These are phyloP conservation scores for Sclerotinia trifoliorum DNA, from an alignment of 2,329 filamentous ascomycete species.

Conservation along the genomic window DNA sequence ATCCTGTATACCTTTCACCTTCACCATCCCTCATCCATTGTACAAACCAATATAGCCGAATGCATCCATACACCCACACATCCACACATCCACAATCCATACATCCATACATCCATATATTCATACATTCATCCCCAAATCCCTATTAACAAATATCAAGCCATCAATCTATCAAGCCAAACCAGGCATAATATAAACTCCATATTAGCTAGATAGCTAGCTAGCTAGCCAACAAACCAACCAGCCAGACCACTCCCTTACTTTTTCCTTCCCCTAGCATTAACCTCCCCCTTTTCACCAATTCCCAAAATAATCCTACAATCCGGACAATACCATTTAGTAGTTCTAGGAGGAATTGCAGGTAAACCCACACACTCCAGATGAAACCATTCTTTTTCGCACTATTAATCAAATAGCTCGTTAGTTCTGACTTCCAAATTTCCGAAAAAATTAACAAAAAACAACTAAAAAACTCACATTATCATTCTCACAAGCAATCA, in stretches of 20 bases:
- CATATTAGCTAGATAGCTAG: not conserved
- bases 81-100: not conserved
- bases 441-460: not conserved
- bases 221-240: not conserved
- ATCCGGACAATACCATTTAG: conserved; percentile 83
- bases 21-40: too few species aligned
- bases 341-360: conserved; percentile 66
- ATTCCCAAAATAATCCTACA: conserved; percentile 64
- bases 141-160: not conserved
- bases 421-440: not conserved
- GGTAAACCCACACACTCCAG: conserved; percentile 71
- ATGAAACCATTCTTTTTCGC: conserved; percentile 84
- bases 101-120: too few species aligned
- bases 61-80: too few species aligned
- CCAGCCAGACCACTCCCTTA: conserved; percentile 21
- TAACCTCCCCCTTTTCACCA: conserved; percentile 63
- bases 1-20: too few species aligned
- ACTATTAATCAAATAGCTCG: conserved; percentile 47
- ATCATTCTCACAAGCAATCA: conserved; percentile 80
- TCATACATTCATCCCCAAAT: not conserved
- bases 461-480: conserved; percentile 56
- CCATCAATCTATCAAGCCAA: not conserved
- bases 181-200: conserved; percentile 3
- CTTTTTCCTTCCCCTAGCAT: conserved; percentile 40
- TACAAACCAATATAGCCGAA: not conserved